A percentile compares a stretch with the other conserved stretches of the same genome.
Evolutionary conservation across 78 protist genomes (phyloP).

Genomic region (Isochrysis galbana): DNA sequence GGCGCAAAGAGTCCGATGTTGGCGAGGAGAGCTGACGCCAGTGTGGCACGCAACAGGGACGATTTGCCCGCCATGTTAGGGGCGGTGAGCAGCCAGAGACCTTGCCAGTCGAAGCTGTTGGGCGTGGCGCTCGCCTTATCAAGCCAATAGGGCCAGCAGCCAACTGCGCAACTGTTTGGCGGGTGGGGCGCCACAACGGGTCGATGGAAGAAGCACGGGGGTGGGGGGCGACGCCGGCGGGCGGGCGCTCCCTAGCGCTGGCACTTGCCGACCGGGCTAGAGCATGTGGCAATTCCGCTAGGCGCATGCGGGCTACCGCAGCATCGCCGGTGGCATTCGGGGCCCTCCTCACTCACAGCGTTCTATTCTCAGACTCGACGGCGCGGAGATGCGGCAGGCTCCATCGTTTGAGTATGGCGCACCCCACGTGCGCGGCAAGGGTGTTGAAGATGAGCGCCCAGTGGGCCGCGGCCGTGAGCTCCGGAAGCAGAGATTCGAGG

Average conservation of each 20-base stretch:
- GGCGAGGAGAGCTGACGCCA: constrained; percentile 20
- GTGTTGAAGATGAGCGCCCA: not conserved
- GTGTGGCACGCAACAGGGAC: constrained; percentile 11
- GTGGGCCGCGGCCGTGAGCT: not conserved
- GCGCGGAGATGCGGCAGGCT: not conserved
- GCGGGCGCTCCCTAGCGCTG: no score
- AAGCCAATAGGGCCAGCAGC: not conserved
- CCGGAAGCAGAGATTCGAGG: not conserved
- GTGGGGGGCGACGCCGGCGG: no score
- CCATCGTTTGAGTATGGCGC: not conserved
- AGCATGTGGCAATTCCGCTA: no score
- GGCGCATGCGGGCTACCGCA: no score
- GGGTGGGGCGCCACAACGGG: no score
- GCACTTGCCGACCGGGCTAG: no score
- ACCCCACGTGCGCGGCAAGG: not conserved
- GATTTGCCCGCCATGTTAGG: constrained; percentile 49
- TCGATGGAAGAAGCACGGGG: no score
- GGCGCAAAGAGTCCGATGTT: constrained; percentile 34
- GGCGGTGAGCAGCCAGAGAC: constrained; percentile 33
- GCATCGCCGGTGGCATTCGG: no score
- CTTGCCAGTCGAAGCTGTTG: not conserved
- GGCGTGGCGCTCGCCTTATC: not conserved
- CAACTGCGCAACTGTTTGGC: not conserved
- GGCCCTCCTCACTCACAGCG: not conserved
- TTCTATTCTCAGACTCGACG: not conserved